Evolutionary conservation across 202 grass and related monocot genomes (phyloP).

Genomic region (Tripidium arundinaceum): DNA sequence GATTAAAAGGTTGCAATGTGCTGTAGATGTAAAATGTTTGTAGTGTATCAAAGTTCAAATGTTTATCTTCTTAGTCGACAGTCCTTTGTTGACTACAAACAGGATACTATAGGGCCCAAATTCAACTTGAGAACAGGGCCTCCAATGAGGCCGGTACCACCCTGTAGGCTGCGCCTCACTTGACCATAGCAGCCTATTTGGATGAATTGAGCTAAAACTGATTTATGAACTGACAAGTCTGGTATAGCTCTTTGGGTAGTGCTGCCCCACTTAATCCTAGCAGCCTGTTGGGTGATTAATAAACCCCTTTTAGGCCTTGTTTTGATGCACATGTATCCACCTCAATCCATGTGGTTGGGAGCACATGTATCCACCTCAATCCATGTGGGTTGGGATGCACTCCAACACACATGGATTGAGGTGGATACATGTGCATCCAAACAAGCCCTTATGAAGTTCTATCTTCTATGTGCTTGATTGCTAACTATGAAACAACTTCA

Average conservation of each 20-base stretch:
- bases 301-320: background rate
- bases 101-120: background rate
- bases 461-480: background rate
- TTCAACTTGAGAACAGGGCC: background rate
- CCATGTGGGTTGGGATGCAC: too few species aligned
- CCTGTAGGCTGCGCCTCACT: background rate
- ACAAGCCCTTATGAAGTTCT: background rate
- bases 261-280: background rate
- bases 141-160: background rate
- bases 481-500: background rate
- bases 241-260: background rate
- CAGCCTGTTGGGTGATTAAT: background rate
- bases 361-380: too few species aligned
- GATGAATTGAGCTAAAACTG: background rate
- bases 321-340: too few species aligned
- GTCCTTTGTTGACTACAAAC: background rate
- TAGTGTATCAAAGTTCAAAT: background rate
- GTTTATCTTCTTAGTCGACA: background rate
- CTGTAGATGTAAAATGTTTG: background rate
- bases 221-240: background rate
- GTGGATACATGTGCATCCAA: too few species aligned
- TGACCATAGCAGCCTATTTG: background rate
- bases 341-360: too few species aligned
- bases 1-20: background rate
- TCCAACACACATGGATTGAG: too few species aligned